phyloP scores from a whole-genome alignment of 805 yeast species.

The Schizosaccharomyces pombe region DNA sequence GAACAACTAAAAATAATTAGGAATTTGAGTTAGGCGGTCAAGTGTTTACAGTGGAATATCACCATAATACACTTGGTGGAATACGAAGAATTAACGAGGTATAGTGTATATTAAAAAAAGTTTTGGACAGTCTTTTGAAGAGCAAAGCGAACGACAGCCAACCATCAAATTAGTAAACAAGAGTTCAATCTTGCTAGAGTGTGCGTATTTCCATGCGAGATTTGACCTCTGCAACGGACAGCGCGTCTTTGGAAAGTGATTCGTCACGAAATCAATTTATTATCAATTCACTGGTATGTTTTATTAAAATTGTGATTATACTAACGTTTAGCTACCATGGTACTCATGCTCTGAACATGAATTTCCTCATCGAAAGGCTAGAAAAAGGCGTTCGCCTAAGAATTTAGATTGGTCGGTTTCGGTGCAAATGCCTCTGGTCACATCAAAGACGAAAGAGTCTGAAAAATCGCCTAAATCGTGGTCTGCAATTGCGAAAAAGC shows the following conservation, averaged over 20 bases:
- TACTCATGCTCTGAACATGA: neutral
- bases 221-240: neutral
- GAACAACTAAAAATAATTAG: too few relatives aligned
- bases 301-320: neutral
- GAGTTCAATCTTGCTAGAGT: neutral
- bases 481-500: conserved; percentile 3
- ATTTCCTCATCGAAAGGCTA: neutral
- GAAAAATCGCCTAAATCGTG: neutral
- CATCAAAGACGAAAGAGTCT: neutral
- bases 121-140: too few relatives aligned
- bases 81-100: too few relatives aligned
- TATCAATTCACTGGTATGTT: neutral
- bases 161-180: too few relatives aligned
- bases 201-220: conserved; percentile 1
- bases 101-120: too few relatives aligned
- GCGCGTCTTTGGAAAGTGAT: neutral
- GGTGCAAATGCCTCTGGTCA: neutral
- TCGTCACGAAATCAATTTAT: neutral
- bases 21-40: too few relatives aligned
- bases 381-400: neutral
- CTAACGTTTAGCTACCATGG: conserved; percentile 2
- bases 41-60: too few relatives aligned
- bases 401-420: neutral
- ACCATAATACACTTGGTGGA: too few relatives aligned
- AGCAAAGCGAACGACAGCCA: too few relatives aligned